Conservation (phyloP, 768 basidiomycete genomes). For the Ramaria rubella region DNA sequence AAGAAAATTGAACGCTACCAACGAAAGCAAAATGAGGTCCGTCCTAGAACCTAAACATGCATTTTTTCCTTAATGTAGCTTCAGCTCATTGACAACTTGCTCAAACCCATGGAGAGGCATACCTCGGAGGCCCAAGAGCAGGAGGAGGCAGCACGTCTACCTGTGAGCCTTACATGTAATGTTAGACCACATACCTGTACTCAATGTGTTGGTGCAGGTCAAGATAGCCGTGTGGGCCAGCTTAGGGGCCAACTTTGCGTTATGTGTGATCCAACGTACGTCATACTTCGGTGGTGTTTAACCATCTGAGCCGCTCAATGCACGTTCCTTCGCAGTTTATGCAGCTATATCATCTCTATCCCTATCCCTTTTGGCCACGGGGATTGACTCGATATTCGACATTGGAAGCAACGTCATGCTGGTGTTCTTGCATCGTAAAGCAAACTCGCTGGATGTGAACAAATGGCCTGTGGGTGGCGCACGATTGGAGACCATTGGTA, state of each 20-base stretch:
- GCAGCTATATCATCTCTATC: constrained; percentile 82
- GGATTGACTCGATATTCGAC: constrained; percentile 83
- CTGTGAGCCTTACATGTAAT: constrained; percentile 37
- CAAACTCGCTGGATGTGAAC: constrained; percentile 61
- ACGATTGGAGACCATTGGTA: constrained; percentile 85
- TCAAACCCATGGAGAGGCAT: constrained; percentile 88
- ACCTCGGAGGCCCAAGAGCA: constrained; percentile 73
- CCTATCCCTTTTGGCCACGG: constrained; percentile 82
- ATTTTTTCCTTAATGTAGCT: constrained; percentile 12
- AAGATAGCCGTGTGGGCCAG: constrained; percentile 85
- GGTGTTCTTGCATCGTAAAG: constrained; percentile 71
- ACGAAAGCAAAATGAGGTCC: constrained; percentile 63
- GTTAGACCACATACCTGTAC: neutral
- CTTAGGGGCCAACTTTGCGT: constrained; percentile 64
- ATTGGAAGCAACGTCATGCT: constrained; percentile 79
- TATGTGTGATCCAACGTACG: constrained; percentile 69
- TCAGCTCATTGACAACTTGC: constrained; percentile 77
- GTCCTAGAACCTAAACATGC: constrained; percentile 19
- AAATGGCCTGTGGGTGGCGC: constrained; percentile 92
- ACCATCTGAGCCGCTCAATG: neutral
- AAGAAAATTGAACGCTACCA: constrained; percentile 64
- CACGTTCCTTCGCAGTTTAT: constrained; percentile 53
- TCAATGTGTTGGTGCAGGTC: constrained; percentile 42
- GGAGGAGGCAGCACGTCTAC: constrained; percentile 57
- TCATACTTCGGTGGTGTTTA: constrained; percentile 15